Evolutionary conservation across 2,329 filamentous ascomycete genomes (phyloP), one percentile per base, ranked within the genome.

Genomic region (Ilyonectria mors-panacis): DNA sequence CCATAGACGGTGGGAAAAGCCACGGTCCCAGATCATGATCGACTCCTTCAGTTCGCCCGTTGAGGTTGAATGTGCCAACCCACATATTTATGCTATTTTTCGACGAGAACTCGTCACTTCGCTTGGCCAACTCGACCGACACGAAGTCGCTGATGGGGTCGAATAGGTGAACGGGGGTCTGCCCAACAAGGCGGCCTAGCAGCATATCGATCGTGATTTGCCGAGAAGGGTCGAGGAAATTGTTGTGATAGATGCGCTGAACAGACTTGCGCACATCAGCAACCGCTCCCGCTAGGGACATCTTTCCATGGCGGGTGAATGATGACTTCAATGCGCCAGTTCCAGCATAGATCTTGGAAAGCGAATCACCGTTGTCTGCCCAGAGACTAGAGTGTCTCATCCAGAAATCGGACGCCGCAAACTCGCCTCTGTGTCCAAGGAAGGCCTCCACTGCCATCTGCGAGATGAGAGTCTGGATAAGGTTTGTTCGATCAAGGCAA

Each of bases 261-360:
- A 95, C 95, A 71, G 94, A 97, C 81, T 99, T 99, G 61, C 95
- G 90, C 50, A 94, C 93, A 82, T 99, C 96, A n/a, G 96, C 95
- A 73, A 99, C 89, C 12, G 95, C 94, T 30, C 96, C 96, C 1
- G 95, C 94, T 26, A 98, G 81, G 12, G 95, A 97, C 94, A 97
- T 98, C 81, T 98, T 98, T 37, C 96, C 96, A 76, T 93, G 91
- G 63, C 96, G 88, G 2, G 96, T 99, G 75, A 97, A 98, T 0
- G 95, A 98, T 2, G 94, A 95, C 80, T 98, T 99, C 50, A 99
- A 84, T 17, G 96, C 96, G 5, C 96, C 96, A 4, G 96, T 99
- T 26, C 96, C 96, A 9, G 96, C 96, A 78, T 99, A 99, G 28
- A 98, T 98, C 76, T 94, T 94, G 13, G 95, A 98, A 54, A 99